Percentiles rank a stretch among this genome's conserved stretches.
phyloP scores from a whole-genome alignment of 2,329 filamentous ascomycete species.

The Aureobasidium melanogenum region DNA sequence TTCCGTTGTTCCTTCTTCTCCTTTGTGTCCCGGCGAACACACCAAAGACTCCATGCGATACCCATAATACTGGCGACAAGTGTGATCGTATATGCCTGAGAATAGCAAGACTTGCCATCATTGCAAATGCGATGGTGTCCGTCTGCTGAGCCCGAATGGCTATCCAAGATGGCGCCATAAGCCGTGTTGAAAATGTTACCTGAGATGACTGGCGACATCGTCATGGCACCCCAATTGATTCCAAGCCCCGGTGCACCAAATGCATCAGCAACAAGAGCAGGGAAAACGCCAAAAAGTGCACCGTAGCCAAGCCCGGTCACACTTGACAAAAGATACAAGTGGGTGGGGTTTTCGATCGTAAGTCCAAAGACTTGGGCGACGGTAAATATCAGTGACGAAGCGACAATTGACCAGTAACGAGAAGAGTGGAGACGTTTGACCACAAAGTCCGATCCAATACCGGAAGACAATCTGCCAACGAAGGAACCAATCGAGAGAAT shows the following conservation, averaged over 20 bases:
- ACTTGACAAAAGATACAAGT: slow-evolving; percentile 68
- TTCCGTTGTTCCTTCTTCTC: slow-evolving; percentile 14
- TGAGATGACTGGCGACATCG: slow-evolving; percentile 73
- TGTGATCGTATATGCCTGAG: slow-evolving; percentile 70
- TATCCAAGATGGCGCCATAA: slow-evolving; percentile 77
- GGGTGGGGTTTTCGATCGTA: slow-evolving; percentile 64
- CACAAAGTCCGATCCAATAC: slow-evolving; percentile 84
- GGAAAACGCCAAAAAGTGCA: slow-evolving; percentile 88
- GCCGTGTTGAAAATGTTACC: slow-evolving; percentile 90
- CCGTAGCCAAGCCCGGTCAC: slow-evolving; percentile 86
- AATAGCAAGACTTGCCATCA: slow-evolving; percentile 74
- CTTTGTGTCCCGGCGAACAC: slow-evolving; percentile 53
- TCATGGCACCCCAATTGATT: slow-evolving; percentile 97
- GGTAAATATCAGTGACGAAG: slow-evolving; percentile 69
- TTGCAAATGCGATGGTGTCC: slow-evolving; percentile 56
- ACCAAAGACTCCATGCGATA: slow-evolving; percentile 59
- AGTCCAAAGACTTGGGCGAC: slow-evolving; percentile 70
- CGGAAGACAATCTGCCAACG: slow-evolving; percentile 61
- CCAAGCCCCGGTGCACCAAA: slow-evolving; percentile 85
- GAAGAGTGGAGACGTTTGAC: slow-evolving; percentile 72
- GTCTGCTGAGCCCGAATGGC: slow-evolving; percentile 51
- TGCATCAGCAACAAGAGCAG: slow-evolving; percentile 74
- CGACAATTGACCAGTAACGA: slow-evolving; percentile 82
- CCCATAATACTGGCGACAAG: slow-evolving; percentile 62
- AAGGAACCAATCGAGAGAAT: slow-evolving; percentile 89